phyloP scores from a whole-genome alignment of 1,284 basidiomycete species.

The Fistulina hepatica region DNA sequence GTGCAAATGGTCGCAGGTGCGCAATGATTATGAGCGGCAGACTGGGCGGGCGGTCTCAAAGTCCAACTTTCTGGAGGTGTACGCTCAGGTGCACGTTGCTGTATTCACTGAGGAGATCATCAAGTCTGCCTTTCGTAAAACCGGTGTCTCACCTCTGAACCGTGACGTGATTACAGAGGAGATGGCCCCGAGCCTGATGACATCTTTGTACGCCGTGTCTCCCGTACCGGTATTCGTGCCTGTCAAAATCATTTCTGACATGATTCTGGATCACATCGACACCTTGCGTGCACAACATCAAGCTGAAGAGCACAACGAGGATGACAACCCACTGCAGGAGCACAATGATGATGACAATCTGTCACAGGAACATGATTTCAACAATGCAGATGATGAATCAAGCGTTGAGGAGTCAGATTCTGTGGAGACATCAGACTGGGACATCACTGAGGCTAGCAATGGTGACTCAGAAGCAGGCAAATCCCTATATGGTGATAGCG shows the following conservation, averaged over 20 bases:
- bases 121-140: constrained; percentile 26
- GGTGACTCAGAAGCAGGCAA: no score
- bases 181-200: constrained; percentile 27
- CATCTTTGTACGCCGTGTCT: constrained; percentile 16
- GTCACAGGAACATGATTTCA: not conserved
- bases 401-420: no score
- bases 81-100: constrained; percentile 22
- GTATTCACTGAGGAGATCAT: constrained; percentile 24
- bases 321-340: not conserved
- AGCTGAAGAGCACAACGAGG: not conserved
- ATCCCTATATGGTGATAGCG: not conserved
- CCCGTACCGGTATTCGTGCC: constrained; percentile 18
- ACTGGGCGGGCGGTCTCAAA: constrained; percentile 18
- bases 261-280: constrained; percentile 5
- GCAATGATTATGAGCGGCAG: constrained; percentile 16
- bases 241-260: constrained; percentile 15
- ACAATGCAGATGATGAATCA: constrained; percentile 1
- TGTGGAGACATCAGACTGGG: no score
- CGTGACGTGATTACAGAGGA: constrained; percentile 20
- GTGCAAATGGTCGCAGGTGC: constrained; percentile 12
- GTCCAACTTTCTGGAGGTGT: constrained; percentile 27
- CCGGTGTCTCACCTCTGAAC: constrained; percentile 27
- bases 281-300: constrained; percentile 7
- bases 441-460: no score
- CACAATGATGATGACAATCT: not conserved